A percentile compares a stretch with the other conserved stretches of the same genome.
These are phyloP conservation scores for Chaetomium fimeti DNA, from an alignment of 495 filamentous ascomycete genomes.

Conservation along the genomic window DNA sequence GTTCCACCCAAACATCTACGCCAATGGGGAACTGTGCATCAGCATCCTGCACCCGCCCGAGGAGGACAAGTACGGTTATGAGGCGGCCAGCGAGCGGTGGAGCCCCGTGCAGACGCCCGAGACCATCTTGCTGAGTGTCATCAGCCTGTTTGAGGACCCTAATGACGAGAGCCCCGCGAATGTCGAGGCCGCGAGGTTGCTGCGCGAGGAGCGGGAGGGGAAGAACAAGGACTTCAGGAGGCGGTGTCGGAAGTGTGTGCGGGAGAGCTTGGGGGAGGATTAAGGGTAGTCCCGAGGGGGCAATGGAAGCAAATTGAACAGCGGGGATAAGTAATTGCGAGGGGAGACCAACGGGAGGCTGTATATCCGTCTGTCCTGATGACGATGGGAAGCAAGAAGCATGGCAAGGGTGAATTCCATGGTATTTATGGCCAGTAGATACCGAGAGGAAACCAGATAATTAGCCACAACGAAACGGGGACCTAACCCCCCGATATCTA, in stretches of 20 bases:
- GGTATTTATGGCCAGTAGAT: too few species aligned
- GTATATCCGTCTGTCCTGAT: too few species aligned
- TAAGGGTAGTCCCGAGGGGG: constrained; percentile 28
- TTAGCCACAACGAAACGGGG: background rate
- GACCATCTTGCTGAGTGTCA: constrained; percentile 87
- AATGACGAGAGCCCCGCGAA: constrained; percentile 97
- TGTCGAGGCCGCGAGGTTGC: constrained; percentile 82
- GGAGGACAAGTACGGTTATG: constrained; percentile 95
- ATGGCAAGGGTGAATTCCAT: too few species aligned
- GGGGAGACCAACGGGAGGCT: background rate
- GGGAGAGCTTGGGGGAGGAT: constrained; percentile 79
- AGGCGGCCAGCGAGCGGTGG: constrained; percentile 89
- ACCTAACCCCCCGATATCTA: background rate
- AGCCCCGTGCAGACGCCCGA: constrained; percentile 96
- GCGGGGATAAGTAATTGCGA: background rate
- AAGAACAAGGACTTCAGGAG: constrained; percentile 68
- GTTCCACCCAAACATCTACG: constrained; percentile 96
- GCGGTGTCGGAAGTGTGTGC: constrained; percentile 71
- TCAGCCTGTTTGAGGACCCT: constrained; percentile 87
- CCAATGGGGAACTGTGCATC: constrained; percentile 88
- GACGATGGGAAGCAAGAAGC: too few species aligned
- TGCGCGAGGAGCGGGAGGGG: constrained; percentile 73
- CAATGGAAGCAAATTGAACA: background rate
- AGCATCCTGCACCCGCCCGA: constrained; percentile 95
- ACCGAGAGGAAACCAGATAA: background rate